A percentile compares a stretch with the other conserved stretches of the same genome.
These are phyloP conservation scores for Teunomyces atbi DNA, from an alignment of 805 yeast species.

Conservation along the genomic window DNA sequence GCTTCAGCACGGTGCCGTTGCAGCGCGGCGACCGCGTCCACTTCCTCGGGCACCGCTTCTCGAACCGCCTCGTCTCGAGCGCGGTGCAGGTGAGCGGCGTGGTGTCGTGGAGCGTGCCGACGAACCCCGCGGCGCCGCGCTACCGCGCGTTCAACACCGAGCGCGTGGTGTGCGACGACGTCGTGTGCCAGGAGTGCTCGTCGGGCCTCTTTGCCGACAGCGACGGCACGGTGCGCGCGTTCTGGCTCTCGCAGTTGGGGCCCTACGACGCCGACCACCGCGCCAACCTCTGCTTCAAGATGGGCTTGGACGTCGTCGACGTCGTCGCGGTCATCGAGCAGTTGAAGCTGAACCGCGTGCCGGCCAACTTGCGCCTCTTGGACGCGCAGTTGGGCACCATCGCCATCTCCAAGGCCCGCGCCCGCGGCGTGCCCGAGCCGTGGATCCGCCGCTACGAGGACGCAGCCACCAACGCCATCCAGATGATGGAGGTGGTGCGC, in stretches of 20 bases:
- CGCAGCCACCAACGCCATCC: conserved; percentile 61
- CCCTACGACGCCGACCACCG: conserved; percentile 54
- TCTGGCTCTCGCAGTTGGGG: conserved; percentile 84
- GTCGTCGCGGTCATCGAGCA: conserved; percentile 54
- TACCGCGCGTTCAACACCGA: conserved; percentile 85
- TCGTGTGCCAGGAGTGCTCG: conserved; percentile 67
- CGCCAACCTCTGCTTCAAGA: conserved; percentile 61
- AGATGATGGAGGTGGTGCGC: conserved; percentile 69
- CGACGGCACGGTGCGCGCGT: conserved; percentile 77
- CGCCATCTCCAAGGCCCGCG: conserved; percentile 71
- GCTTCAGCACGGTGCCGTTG: conserved; percentile 53
- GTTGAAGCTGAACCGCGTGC: conserved; percentile 50
- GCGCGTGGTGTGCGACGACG: conserved; percentile 71
- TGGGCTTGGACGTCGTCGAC: conserved; percentile 77
- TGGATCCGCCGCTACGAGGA: conserved; percentile 74
- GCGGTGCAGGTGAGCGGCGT: conserved; percentile 77
- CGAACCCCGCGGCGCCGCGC: conserved; percentile 66
- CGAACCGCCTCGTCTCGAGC: conserved; percentile 66
- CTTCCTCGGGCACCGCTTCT: conserved; percentile 80
- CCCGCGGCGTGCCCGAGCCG: conserved; percentile 81
- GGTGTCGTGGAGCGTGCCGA: conserved; percentile 69
- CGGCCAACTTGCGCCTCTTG: conserved; percentile 57
- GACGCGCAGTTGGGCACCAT: conserved; percentile 77
- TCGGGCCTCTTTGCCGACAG: conserved; percentile 76
- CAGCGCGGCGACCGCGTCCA: conserved; percentile 71